phyloP scores from a whole-genome alignment of 2,329 filamentous ascomycete species.

The Phaeosphaeria sp. region DNA sequence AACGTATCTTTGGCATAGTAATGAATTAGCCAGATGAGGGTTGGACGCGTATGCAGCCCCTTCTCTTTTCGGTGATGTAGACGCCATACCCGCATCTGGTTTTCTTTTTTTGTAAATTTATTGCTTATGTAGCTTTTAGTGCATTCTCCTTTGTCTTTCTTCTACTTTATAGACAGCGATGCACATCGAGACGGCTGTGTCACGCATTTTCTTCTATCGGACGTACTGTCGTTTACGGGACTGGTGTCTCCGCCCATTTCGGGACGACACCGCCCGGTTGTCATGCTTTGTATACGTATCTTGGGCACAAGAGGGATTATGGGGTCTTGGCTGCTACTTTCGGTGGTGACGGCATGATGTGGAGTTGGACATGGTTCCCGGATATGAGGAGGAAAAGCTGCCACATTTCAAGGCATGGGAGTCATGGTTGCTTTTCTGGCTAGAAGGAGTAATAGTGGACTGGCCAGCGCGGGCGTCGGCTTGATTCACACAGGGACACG shows the following conservation, averaged over 20 bases:
- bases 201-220: slow-evolving; percentile 6
- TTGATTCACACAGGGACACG: slow-evolving; percentile 21
- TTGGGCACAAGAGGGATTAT: slow-evolving; percentile 7
- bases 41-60: neutral
- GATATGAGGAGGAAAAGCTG: slow-evolving; percentile 15
- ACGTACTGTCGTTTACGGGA: slow-evolving; percentile 8
- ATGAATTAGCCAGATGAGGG: slow-evolving; percentile 9
- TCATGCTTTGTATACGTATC: slow-evolving; percentile 14
- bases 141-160: slow-evolving; percentile 18
- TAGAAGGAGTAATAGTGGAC: slow-evolving; percentile 29
- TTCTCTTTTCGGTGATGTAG: neutral
- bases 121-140: slow-evolving; percentile 23
- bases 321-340: slow-evolving; percentile 12
- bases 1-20: neutral
- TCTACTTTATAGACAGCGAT: slow-evolving; percentile 17
- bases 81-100: slow-evolving; percentile 1
- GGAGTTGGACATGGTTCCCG: slow-evolving; percentile 15
- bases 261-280: neutral
- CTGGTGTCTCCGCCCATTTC: neutral
- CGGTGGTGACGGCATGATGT: slow-evolving; percentile 4
- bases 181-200: slow-evolving; percentile 9
- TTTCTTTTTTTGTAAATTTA: slow-evolving; percentile 36
- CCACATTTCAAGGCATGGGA: slow-evolving; percentile 16
- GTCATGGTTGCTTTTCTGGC: slow-evolving; percentile 35
- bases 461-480: slow-evolving; percentile 41